Conservation (phyloP, 2,329 filamentous ascomycete genomes). For the Penicillium freii region DNA sequence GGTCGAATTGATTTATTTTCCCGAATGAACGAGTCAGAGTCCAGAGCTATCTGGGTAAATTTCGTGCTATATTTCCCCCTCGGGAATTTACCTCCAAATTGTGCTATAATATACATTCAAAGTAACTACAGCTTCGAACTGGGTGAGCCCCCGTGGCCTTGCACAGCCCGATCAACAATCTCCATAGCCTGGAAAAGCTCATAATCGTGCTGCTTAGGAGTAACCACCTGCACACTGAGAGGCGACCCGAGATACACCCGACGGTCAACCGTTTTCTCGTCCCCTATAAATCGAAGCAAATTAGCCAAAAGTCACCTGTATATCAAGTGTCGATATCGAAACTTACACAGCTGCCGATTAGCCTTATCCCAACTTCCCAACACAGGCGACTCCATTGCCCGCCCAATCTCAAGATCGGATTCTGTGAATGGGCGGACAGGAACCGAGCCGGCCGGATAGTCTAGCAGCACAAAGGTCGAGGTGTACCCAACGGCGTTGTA, state of each 20-base stretch:
- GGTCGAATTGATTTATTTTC: background rate
- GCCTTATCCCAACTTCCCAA: constrained; percentile 60
- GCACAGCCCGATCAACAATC: constrained; percentile 47
- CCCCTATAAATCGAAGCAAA: constrained; percentile 31
- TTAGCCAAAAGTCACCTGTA: background rate
- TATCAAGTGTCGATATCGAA: background rate
- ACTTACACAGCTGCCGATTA: constrained; percentile 58
- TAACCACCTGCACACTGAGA: constrained; percentile 58
- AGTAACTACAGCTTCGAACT: constrained; percentile 23
- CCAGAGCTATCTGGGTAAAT: background rate
- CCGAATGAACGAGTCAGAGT: background rate
- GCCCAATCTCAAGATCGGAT: constrained; percentile 51
- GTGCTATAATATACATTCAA: background rate
- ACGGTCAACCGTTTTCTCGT: constrained; percentile 52
- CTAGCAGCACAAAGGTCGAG: constrained; percentile 59
- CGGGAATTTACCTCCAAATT: background rate
- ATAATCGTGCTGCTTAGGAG: constrained; percentile 55
- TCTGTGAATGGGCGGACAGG: constrained; percentile 54
- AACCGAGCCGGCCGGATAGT: constrained; percentile 59
- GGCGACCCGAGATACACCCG: constrained; percentile 55
- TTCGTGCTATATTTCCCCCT: background rate
- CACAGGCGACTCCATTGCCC: constrained; percentile 41
- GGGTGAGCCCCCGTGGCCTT: constrained; percentile 4
- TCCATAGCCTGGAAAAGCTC: constrained; percentile 54
- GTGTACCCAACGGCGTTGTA: constrained; percentile 65